Evolutionary conservation across 768 basidiomycete genomes (phyloP).

Genomic region (Suillus spraguei): DNA sequence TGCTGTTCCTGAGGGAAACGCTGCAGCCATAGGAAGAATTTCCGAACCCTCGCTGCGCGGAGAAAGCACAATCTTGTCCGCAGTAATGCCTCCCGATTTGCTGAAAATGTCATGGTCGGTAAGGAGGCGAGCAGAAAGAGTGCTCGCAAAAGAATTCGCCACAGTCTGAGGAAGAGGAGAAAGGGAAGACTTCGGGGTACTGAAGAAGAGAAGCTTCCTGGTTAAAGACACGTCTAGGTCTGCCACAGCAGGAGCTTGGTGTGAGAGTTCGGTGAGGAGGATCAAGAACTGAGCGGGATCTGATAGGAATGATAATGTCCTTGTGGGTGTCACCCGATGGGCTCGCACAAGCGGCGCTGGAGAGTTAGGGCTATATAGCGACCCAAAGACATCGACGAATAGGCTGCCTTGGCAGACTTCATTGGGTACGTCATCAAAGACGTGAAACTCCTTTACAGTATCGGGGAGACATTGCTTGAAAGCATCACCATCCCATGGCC

Average conservation of each 20-base stretch:
- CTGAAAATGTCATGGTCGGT: constrained; percentile 78
- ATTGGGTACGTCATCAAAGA: constrained; percentile 78
- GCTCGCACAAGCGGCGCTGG: constrained; percentile 47
- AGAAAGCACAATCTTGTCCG: constrained; percentile 69
- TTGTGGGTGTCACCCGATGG: constrained; percentile 60
- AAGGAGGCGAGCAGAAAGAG: constrained; percentile 60
- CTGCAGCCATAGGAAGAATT: constrained; percentile 53
- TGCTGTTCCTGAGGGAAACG: constrained; percentile 56
- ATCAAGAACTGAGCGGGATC: constrained; percentile 44
- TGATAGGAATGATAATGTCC: constrained; percentile 53
- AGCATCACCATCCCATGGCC: constrained; percentile 78
- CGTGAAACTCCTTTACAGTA: constrained; percentile 60
- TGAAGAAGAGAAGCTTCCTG: constrained; percentile 58
- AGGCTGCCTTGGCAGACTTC: constrained; percentile 62
- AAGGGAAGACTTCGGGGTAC: constrained; percentile 47
- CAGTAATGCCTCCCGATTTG: constrained; percentile 68
- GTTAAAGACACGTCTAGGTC: constrained; percentile 28
- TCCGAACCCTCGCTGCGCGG: constrained; percentile 40
- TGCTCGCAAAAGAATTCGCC: constrained; percentile 58
- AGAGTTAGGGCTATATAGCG: constrained; percentile 46
- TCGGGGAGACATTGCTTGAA: constrained; percentile 62
- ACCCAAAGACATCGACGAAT: constrained; percentile 71
- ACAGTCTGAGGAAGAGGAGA: constrained; percentile 50
- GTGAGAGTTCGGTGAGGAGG: constrained; percentile 36
- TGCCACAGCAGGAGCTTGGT: constrained; percentile 30